Evolutionary conservation across 352 stramenopile genomes (phyloP).

Genomic region (Pythium diclinum): DNA sequence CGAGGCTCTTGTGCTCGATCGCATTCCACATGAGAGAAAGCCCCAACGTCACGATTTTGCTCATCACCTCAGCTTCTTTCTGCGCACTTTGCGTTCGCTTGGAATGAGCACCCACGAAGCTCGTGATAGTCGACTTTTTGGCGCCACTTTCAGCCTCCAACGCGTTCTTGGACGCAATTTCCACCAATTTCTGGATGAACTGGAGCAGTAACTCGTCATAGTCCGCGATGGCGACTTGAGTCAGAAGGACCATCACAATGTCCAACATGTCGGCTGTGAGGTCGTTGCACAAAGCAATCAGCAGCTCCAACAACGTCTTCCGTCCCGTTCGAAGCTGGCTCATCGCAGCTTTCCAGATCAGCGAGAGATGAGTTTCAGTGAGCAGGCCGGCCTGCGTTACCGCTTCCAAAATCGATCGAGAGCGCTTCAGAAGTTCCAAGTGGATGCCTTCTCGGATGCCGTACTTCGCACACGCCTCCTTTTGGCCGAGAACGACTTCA

Average conservation of each 20-base stretch:
- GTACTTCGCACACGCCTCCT: slow-evolving; percentile 62
- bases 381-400: slow-evolving; percentile 53
- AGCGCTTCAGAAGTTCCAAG: slow-evolving; percentile 80
- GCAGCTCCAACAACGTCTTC: slow-evolving; percentile 72
- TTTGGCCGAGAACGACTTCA: slow-evolving; percentile 79
- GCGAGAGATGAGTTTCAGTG: slow-evolving; percentile 59
- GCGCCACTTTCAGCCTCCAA: slow-evolving; percentile 64
- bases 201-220: slow-evolving; percentile 79
- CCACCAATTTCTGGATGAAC: slow-evolving; percentile 77
- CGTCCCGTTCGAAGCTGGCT: slow-evolving; percentile 62
- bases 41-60: slow-evolving; percentile 69
- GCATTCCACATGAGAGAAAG: slow-evolving; percentile 82
- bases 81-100: slow-evolving; percentile 47
- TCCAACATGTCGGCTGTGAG: slow-evolving; percentile 74
- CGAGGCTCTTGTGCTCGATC: slow-evolving; percentile 30
- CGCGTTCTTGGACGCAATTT: slow-evolving; percentile 69
- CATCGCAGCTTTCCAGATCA: slow-evolving; percentile 76
- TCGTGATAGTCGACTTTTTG: slow-evolving; percentile 68
- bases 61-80: slow-evolving; percentile 69
- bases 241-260: slow-evolving; percentile 69
- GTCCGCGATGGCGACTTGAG: slow-evolving; percentile 59
- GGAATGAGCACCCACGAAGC: slow-evolving; percentile 48
- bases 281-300: slow-evolving; percentile 60
- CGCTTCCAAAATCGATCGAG: slow-evolving; percentile 66
- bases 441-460: slow-evolving; percentile 72